Evolutionary conservation across 108 stramenopile genomes (phyloP), one percentile per base, ranked within the genome.

Genomic region (Cylindrotheca closterium): DNA sequence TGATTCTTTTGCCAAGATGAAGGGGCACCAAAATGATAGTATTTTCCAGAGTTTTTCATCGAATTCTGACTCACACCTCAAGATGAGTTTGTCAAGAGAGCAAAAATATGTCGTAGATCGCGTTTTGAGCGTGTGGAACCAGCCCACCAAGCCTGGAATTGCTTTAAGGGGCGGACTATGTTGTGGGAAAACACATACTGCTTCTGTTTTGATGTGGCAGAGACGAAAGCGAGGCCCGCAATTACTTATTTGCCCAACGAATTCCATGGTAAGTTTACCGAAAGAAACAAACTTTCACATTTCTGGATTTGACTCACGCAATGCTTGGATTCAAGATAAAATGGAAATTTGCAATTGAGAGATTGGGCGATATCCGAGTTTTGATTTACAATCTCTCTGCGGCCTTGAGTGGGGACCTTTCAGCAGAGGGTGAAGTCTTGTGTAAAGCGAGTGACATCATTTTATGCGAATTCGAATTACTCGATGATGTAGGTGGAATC

Each of bases 121-220:
- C 26, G 59, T 77, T 10, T 75, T 74, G 12, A 55, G 50, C 32
- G 17, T 61, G 12, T 77, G 81, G 81, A 21, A 45, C 2, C 48
- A 42, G 7, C 46, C 15, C 15, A 28, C 57, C 2, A 26, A 49
- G 21, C 27, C 68, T 19, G 80, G 86, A 4, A 78, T 70, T 12
- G 54, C 82, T 31, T 30, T 91, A 15, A 51, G 62, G 8, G 89
- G 89, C 23, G 50, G 60, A 0, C 45, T 68, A 10, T 65, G 68
- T 30, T 75, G 61, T 25, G 91, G 91, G 47, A 92, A 87, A 51
- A 92, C 91, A 31, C 58, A 87, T 30, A 69, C 67, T 0, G 72
- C 70, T 5, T 80, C 75, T 46, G 46, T 75, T 27, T 31, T 86
- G 0, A 30, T 89, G 22, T 85, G 83, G 85, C 79, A 68, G 42